Conservation (phyloP, 169 alveolate genomes). For the Eimeria necatrix region DNA sequence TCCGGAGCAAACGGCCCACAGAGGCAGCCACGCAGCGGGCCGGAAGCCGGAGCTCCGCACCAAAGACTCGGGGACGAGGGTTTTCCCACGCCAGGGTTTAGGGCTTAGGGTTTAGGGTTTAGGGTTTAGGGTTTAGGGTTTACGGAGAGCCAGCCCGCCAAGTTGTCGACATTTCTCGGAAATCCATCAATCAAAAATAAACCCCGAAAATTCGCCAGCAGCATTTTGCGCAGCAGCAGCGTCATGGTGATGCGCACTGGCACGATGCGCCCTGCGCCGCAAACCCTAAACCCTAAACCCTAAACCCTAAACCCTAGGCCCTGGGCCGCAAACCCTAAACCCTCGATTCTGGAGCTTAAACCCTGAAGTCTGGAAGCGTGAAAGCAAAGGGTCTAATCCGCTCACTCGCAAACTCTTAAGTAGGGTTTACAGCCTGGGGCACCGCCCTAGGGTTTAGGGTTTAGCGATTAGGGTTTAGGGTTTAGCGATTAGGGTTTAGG, state of each 20-base stretch:
- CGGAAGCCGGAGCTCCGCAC: background rate
- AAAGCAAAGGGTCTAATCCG: slow-evolving; percentile 10
- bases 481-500: slow-evolving; percentile 23
- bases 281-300: slow-evolving; percentile 58
- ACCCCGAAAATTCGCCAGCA: background rate
- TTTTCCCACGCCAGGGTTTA: slow-evolving; percentile 6
- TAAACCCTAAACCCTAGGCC: background rate
- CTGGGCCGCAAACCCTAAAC: background rate
- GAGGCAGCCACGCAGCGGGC: background rate
- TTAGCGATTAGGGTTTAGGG: slow-evolving; percentile 47
- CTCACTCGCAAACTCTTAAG: too few relatives aligned
- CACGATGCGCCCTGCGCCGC: background rate
- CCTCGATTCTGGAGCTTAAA: background rate
- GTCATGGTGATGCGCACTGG: background rate
- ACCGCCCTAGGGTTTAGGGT: background rate
- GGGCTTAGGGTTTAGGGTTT: slow-evolving; percentile 57
- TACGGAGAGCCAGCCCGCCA: background rate
- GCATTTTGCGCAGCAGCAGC: too few relatives aligned
- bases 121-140: slow-evolving; percentile 47
- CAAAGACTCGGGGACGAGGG: background rate
- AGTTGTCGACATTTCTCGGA: background rate
- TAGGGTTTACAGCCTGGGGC: background rate
- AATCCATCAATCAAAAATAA: background rate
- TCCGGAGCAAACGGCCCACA: background rate
- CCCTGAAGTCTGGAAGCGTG: background rate